Conservation (phyloP, 192 early-diverging fungal species). For the Powellomyces hirtus region DNA sequence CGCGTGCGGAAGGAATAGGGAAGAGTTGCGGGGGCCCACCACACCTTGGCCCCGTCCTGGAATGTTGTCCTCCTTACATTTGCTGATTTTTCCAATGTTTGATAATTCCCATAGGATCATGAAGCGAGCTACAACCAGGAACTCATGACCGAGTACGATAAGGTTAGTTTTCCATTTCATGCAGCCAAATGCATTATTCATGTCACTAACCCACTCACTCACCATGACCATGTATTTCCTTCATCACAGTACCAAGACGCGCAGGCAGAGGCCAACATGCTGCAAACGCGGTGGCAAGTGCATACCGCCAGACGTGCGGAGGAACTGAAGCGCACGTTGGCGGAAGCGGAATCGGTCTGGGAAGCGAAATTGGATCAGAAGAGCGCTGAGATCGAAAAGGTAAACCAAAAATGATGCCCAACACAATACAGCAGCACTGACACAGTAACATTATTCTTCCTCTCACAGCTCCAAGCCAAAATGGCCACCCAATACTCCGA, state of each 20-base stretch:
- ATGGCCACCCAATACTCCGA: slow-evolving; percentile 40
- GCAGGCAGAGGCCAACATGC: slow-evolving; percentile 29
- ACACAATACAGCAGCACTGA: too few species aligned
- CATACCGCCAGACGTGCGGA: slow-evolving; percentile 41
- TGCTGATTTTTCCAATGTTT: too few species aligned
- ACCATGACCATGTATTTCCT: too few species aligned
- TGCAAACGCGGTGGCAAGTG: slow-evolving; percentile 50
- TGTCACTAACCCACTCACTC: too few species aligned
- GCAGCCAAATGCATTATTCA: too few species aligned
- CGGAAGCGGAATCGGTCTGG: slow-evolving; percentile 37
- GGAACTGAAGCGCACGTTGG: slow-evolving; percentile 28
- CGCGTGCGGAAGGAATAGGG: too few species aligned
- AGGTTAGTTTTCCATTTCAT: too few species aligned
- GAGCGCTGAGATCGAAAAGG: slow-evolving; percentile 45
- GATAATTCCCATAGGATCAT: slow-evolving; percentile 35
- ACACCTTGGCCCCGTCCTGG: neutral
- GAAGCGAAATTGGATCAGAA: slow-evolving; percentile 44
- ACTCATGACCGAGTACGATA: slow-evolving; percentile 61
- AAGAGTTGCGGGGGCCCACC: neutral
- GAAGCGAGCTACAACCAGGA: slow-evolving; percentile 54
- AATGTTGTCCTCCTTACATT: neutral
- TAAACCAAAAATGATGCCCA: too few species aligned
- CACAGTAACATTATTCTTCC: too few species aligned
- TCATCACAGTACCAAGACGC: slow-evolving; percentile 48
- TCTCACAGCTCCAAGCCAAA: slow-evolving; percentile 42